Evolutionary conservation across 768 basidiomycete genomes (phyloP), one percentile per base, ranked within the genome.

Genomic region (Xerocomellus intermedius): DNA sequence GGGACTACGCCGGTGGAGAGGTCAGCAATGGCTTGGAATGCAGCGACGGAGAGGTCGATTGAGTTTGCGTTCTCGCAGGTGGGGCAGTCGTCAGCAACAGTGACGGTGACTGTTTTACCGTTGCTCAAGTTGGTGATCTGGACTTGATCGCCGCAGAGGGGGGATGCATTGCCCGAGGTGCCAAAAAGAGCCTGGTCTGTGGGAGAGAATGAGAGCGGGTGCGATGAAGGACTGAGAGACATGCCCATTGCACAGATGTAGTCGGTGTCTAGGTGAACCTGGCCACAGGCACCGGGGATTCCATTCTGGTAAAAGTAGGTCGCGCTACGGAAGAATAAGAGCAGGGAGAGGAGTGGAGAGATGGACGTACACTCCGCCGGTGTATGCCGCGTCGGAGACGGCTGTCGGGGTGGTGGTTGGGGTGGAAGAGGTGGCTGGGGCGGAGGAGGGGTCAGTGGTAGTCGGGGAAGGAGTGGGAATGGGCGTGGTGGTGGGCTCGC

Each of bases 81-180:
- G 24, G 92, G 91, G 78, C 93, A 97, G 36, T 79, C 85, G 61
- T 94, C 92, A 13, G 81, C 89, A 59, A 97, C 77, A 24, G 76
- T 79, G 42, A 85, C 91, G 4, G 70, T 76, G 54, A 89, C 79
- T n/a, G 70, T 66, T 70, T 76, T 22, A 46, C 79, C 76, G 13
- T 49, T 72, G 72, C 82, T 84, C 24, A 73, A 61, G 75, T 90
- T 89, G 54, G 75, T 84, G 66, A 97, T 81, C 59, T 66, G 60
- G 62, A 96, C 81, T 45, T 73, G 64, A 64, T 77, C 73, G 54
- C 89, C 89, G 64, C 95, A 97, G 60, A 83, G 75, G 9, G 67
- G 24, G 10, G 88, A 89, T 13, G 52, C 55, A 43, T 59, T 70
- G 48, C 75, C 74, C 43, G 69, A 62, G 61, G 80, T 69, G 19